A percentile compares a stretch with the other conserved stretches of the same genome.
Conservation (phyloP, 2,329 filamentous ascomycete species). For the Teratosphaeria nubilosa region DNA sequence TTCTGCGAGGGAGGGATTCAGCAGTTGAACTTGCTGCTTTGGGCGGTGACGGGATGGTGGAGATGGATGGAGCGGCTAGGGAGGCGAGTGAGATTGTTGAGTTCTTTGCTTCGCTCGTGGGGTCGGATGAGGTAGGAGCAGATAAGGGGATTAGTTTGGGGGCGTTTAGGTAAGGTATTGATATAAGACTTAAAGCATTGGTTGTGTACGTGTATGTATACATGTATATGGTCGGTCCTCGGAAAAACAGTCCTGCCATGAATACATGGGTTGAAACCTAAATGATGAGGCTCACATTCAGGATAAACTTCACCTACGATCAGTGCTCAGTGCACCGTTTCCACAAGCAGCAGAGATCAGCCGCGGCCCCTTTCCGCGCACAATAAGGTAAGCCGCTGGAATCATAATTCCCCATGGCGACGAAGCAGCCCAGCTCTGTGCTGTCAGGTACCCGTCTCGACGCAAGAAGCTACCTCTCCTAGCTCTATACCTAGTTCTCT, state of each 20-base stretch:
- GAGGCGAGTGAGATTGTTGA: neutral
- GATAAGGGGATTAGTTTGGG: neutral
- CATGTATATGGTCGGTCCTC: too few species aligned
- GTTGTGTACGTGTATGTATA: too few species aligned
- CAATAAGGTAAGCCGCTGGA: neutral
- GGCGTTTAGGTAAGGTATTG: neutral
- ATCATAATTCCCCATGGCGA: too few species aligned
- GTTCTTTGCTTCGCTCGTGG: neutral
- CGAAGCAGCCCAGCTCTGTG: neutral
- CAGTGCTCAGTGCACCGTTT: too few species aligned
- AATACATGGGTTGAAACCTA: too few species aligned
- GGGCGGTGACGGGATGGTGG: neutral
- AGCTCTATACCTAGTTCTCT: neutral
- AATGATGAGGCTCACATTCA: too few species aligned
- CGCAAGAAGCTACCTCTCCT: neutral
- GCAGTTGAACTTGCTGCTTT: neutral
- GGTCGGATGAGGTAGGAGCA: neutral
- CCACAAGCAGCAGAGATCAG: too few species aligned
- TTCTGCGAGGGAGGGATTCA: neutral
- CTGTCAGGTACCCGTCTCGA: neutral
- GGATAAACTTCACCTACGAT: too few species aligned
- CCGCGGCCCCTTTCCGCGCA: too few species aligned
- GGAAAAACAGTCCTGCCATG: too few species aligned
- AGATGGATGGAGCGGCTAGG: neutral
- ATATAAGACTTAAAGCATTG: too few species aligned